Percentiles rank a stretch among this genome's conserved stretches.
Conservation (phyloP, 2,329 filamentous ascomycete species). For the Aspergillus sp. region DNA sequence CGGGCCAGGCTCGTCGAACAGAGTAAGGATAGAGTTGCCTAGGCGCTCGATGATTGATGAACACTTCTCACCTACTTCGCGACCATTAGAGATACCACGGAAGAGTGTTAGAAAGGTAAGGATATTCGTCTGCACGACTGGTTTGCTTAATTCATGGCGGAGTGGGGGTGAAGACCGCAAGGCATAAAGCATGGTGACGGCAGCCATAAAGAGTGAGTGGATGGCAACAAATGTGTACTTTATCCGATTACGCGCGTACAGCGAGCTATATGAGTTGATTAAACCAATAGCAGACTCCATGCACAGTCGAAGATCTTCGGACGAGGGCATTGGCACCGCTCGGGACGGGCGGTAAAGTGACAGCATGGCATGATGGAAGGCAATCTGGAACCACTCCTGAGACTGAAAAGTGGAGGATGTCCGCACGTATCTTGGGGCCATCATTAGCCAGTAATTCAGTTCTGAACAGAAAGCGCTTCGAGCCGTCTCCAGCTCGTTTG, state of each 20-base stretch:
- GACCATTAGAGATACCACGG: slow-evolving; percentile 20
- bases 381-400: slow-evolving; percentile 35
- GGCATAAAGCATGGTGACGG: slow-evolving; percentile 34
- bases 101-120: slow-evolving; percentile 19
- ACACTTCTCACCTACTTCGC: slow-evolving; percentile 24
- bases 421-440: slow-evolving; percentile 28
- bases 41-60: slow-evolving; percentile 24
- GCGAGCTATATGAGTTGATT: slow-evolving; percentile 22
- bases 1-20: slow-evolving; percentile 20
- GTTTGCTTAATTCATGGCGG: slow-evolving; percentile 17
- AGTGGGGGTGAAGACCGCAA: slow-evolving; percentile 27
- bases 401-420: slow-evolving; percentile 31
- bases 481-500: slow-evolving; percentile 4
- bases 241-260: slow-evolving; percentile 34
- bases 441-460: slow-evolving; percentile 30
- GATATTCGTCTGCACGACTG: slow-evolving; percentile 19
- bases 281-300: slow-evolving; percentile 18
- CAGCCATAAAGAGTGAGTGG: slow-evolving; percentile 34
- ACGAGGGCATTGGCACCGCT: slow-evolving; percentile 20
- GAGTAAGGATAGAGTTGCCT: slow-evolving; percentile 23
- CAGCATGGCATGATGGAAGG: slow-evolving; percentile 32
- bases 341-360: slow-evolving; percentile 31
- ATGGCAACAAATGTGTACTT: slow-evolving; percentile 35
- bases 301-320: slow-evolving; percentile 17
- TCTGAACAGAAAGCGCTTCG: slow-evolving; percentile 11